phyloP scores from a whole-genome alignment of 2,329 filamentous ascomycete genomes.

The Fusarium drepaniforme region DNA sequence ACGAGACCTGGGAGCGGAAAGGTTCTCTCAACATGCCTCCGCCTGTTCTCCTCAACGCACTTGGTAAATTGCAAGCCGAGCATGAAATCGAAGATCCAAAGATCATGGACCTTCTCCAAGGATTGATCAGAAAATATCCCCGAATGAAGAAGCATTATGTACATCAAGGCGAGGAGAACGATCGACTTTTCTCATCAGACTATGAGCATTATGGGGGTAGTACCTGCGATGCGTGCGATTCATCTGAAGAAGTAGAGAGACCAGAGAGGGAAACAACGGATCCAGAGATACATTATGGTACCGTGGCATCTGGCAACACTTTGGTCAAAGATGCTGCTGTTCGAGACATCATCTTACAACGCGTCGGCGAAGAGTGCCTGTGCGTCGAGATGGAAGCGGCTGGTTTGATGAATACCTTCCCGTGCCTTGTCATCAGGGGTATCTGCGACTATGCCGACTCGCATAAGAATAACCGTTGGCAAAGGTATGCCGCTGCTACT shows the following conservation, averaged over 20 bases:
- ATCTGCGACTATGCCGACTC: not conserved
- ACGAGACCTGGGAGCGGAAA: not conserved
- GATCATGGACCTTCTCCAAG: not conserved
- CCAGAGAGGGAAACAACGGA: not conserved
- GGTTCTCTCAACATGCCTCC: not conserved
- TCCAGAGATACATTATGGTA: conserved; percentile 37
- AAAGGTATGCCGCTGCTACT: not conserved
- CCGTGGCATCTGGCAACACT: conserved; percentile 41
- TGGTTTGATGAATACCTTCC: not conserved
- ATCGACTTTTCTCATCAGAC: not conserved
- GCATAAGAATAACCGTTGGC: not conserved
- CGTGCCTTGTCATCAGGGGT: not conserved
- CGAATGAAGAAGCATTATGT: not conserved
- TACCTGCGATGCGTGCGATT: not conserved
- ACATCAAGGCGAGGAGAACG: not conserved
- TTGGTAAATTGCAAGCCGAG: not conserved
- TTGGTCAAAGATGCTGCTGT: conserved; percentile 28
- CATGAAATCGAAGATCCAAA: not conserved
- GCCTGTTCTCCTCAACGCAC: not conserved
- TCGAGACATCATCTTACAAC: not conserved
- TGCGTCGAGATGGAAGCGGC: not conserved
- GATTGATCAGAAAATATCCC: not conserved
- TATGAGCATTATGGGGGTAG: not conserved
- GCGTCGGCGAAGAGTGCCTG: not conserved
- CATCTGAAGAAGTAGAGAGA: not conserved